phyloP scores from a whole-genome alignment of 768 basidiomycete genomes.

The Kwoniella pini region DNA sequence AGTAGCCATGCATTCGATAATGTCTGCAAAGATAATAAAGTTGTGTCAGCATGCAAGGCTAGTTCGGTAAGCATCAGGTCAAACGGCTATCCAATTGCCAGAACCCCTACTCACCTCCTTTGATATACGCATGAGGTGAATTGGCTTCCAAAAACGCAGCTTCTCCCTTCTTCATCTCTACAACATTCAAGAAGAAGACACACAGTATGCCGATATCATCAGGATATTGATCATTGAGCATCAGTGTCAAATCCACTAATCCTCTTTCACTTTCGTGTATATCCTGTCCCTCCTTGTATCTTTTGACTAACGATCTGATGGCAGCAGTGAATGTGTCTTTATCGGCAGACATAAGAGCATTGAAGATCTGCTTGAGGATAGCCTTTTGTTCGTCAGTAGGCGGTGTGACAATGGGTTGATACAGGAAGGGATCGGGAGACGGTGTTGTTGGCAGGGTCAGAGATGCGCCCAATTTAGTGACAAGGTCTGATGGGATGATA shows the following conservation, averaged over 20 bases:
- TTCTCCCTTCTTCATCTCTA: conserved; percentile 75
- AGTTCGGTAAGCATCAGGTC: too few species aligned
- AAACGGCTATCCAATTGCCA: too few species aligned
- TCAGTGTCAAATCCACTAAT: conserved; percentile 60
- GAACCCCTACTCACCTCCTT: conserved; percentile 79
- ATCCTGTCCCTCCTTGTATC: conserved; percentile 59
- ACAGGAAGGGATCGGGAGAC: conserved; percentile 54
- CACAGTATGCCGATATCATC: conserved; percentile 93
- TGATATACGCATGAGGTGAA: conserved; percentile 94
- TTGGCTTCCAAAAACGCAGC: conserved; percentile 94
- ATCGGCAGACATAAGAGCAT: conserved; percentile 77
- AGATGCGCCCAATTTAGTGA: conserved; percentile 62
- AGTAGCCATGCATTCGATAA: conserved; percentile 74
- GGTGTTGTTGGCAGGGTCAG: conserved; percentile 55
- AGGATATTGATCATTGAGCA: conserved; percentile 71
- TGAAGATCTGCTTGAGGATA: conserved; percentile 73
- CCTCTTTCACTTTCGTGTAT: conserved; percentile 57
- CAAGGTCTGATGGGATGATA: conserved; percentile 62
- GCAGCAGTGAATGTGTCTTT: conserved; percentile 59
- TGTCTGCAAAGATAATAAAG: conserved; percentile 62
- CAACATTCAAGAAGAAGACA: conserved; percentile 81
- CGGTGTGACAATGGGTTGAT: conserved; percentile 34
- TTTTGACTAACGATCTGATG: conserved; percentile 62
- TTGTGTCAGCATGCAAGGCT: not conserved
- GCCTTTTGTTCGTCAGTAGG: conserved; percentile 61